Evolutionary conservation across 2,329 filamentous ascomycete genomes (phyloP), one percentile per base, ranked within the genome.

Genomic region (Dactylellina haptotyla): DNA sequence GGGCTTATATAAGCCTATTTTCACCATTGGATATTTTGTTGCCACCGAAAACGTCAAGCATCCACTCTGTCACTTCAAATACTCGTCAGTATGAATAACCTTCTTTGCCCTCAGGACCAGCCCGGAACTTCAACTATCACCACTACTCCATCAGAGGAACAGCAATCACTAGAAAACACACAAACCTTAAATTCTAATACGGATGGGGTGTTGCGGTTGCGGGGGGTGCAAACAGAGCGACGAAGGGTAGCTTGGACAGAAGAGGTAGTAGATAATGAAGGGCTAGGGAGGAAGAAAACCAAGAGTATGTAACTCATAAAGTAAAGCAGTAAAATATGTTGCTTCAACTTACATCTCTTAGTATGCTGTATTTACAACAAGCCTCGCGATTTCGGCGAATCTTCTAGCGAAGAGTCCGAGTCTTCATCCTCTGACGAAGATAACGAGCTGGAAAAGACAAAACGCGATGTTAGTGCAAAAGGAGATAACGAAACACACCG

Each of bases 341-440:
- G 32, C 32, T 34, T 6, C 6, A 34, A 34, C 32, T 6, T 34
- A 34, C 64, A 53, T 50, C 37, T 37, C 57, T 70, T 75, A 96
- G 95, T 98, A n/a, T 99, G 95, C 85, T 99, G 95, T 81, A 99
- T 99, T 81, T 99, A 97, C 83, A 94, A 97, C 83, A 90, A 90
- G 73, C 89, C 92, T 4, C 90, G 90, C 77, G 87, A 85, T 9
- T 88, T 92, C 2, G 92, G 90, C 80, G 94, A 98, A 80, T 95
- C 91, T 30, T 93, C 89, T 76, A 87, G 88, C 76, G 87, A 89
- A 71, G 83, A 83, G 56, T 87, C 86, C 2, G 87, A 84, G 0
- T 86, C 84, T 12, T 85, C 84, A 20, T 88, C 87, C 12, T 85
- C 84, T 48, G 45, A 53, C 5, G 59, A 56, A 39, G 54, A 48